Evolutionary conservation across 345 rosid species (phyloP).

Genomic region (Pseudoturritis turrita): DNA sequence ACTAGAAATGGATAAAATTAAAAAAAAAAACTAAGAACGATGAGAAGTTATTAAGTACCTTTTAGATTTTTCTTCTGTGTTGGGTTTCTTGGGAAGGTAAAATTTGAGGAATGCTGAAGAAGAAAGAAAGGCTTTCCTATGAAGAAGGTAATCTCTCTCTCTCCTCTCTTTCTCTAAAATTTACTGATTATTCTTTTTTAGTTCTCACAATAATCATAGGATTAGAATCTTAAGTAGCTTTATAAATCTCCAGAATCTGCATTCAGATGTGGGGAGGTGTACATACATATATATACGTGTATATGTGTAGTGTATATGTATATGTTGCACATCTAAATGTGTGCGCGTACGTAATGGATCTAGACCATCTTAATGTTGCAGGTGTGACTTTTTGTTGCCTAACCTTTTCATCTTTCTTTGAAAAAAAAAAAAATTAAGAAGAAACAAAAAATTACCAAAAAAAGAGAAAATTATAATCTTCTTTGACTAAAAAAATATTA

Average conservation of each 20-base stretch:
- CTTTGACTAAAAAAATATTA: neutral
- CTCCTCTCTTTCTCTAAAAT: slow-evolving; percentile 2
- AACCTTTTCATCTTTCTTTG: slow-evolving; percentile 23
- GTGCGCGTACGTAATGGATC: slow-evolving; percentile 22
- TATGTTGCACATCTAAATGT: neutral
- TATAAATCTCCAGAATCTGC: slow-evolving; percentile 7
- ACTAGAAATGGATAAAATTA: neutral
- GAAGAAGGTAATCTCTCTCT: slow-evolving; percentile 26
- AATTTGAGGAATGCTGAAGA: slow-evolving; percentile 30
- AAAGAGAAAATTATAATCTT: neutral
- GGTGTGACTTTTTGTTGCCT: slow-evolving; percentile 36
- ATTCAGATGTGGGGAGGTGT: neutral
- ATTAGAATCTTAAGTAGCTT: slow-evolving; percentile 25
- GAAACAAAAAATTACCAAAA: neutral
- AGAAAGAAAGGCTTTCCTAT: slow-evolving; percentile 25
- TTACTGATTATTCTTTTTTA: slow-evolving; percentile 18
- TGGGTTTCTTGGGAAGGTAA: slow-evolving; percentile 24
- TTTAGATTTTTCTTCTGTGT: slow-evolving; percentile 17
- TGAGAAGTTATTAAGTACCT: slow-evolving; percentile 9
- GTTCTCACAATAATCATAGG: slow-evolving; percentile 16
- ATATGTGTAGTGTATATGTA: neutral
- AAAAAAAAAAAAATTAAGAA: neutral
- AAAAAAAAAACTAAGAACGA: neutral
- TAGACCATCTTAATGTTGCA: slow-evolving; percentile 33
- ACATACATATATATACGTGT: neutral